Conservation (phyloP, 2,329 filamentous ascomycete species). For the Trichoderma arundinaceum region DNA sequence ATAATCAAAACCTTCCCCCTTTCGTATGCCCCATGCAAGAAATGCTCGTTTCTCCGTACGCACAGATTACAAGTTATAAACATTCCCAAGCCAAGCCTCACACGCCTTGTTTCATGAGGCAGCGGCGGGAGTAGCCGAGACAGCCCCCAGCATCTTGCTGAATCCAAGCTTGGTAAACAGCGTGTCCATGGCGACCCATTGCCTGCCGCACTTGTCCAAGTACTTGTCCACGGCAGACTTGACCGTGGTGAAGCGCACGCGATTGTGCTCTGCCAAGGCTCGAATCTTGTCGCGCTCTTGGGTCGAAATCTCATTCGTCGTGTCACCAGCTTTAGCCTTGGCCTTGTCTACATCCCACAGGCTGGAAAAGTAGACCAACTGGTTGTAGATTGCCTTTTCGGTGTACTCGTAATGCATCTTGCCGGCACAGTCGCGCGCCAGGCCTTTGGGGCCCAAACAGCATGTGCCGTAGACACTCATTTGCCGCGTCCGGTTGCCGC, state of each 20-base stretch:
- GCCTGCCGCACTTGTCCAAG: conserved; percentile 84
- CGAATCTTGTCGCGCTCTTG: conserved; percentile 69
- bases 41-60: background rate
- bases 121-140: conserved; percentile 11
- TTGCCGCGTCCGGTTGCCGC: conserved; percentile 84
- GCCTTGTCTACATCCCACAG: conserved; percentile 92
- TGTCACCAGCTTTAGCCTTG: conserved; percentile 56
- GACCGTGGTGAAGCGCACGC: conserved; percentile 75
- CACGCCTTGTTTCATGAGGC: background rate
- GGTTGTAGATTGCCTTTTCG: conserved; percentile 93
- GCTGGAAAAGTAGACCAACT: conserved; percentile 83
- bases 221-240: conserved; percentile 81
- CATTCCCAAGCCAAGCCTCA: background rate
- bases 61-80: background rate
- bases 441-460: conserved; percentile 85
- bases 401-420: conserved; percentile 86
- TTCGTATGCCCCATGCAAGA: background rate
- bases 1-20: background rate
- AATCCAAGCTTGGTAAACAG: conserved; percentile 75
- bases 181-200: conserved; percentile 93
- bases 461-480: conserved; percentile 91
- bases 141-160: conserved; percentile 41
- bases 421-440: conserved; percentile 82
- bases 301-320: conserved; percentile 51
- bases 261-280: conserved; percentile 81